Conservation (phyloP, 2,329 filamentous ascomycete genomes). For the Aspergillus glaucus region DNA sequence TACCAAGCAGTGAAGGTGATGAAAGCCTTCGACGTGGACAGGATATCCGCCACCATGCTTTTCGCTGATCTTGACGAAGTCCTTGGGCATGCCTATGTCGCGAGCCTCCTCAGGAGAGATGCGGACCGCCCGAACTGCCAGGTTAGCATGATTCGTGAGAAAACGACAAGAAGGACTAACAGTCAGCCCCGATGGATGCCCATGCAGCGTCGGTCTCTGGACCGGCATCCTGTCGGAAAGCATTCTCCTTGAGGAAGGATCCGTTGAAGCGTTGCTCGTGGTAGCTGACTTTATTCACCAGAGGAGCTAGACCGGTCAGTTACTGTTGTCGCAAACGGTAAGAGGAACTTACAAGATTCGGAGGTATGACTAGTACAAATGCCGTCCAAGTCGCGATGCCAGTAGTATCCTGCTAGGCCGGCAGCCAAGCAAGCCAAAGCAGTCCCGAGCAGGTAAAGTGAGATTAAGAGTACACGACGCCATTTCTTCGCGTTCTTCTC, state of each 20-base stretch:
- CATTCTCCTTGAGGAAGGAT: conserved; percentile 49
- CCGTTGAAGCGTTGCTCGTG: conserved; percentile 48
- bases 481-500: conserved; percentile 1
- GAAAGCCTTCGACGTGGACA: conserved; percentile 27
- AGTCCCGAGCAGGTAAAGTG: conserved; percentile 6
- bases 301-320: conserved; percentile 20
- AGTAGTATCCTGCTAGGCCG: conserved; percentile 11
- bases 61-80: conserved; percentile 51
- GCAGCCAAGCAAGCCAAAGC: conserved; percentile 9
- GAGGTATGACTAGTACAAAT: conserved; percentile 6
- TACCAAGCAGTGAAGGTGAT: conserved; percentile 49
- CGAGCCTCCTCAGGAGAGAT: conserved; percentile 47
- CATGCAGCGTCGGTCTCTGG: conserved; percentile 55
- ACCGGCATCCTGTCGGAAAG: conserved; percentile 46
- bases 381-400: conserved; percentile 16
- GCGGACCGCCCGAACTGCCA: conserved; percentile 41
- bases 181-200: conserved; percentile 47
- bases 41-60: conserved; percentile 54
- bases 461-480: background rate
- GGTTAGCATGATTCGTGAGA: background rate
- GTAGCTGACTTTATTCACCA: conserved; percentile 39
- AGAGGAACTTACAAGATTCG: conserved; percentile 16
- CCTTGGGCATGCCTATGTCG: conserved; percentile 45
- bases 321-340: background rate
- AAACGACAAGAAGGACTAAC: conserved; percentile 26